Evolutionary conservation across 306 rosid genomes (phyloP).

Genomic region (Elaeagnus macrophylla): DNA sequence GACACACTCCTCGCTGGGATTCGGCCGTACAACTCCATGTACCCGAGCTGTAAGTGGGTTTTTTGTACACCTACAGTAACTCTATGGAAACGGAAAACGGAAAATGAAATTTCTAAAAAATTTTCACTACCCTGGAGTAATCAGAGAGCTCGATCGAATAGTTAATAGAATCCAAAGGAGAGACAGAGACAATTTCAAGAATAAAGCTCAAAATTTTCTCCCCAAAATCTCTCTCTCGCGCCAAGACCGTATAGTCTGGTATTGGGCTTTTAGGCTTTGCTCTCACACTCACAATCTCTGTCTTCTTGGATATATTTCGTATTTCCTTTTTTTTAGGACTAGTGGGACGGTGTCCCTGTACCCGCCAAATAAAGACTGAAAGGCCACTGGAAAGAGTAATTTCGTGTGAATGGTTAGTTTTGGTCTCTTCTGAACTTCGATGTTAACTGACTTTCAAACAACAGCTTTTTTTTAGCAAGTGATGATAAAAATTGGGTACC

Average conservation of each 20-base stretch:
- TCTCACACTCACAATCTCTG: background rate
- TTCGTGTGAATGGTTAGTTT: too few species aligned
- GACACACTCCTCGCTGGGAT: constrained; percentile 50
- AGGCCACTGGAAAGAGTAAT: too few species aligned
- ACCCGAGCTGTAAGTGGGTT: constrained; percentile 15
- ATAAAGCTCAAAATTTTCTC: background rate
- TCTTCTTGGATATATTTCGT: background rate
- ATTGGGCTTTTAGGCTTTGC: constrained; percentile 19
- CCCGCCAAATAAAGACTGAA: too few species aligned
- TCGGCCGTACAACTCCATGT: constrained; percentile 62
- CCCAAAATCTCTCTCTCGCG: constrained; percentile 5
- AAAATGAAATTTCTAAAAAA: constrained; percentile 3
- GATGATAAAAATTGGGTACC: too few species aligned
- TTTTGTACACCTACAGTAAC: background rate
- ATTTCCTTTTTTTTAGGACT: background rate
- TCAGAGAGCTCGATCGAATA: constrained; percentile 27
- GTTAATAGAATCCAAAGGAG: background rate
- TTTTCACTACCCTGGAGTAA: constrained; percentile 21
- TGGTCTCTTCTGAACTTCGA: too few species aligned
- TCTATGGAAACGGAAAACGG: background rate
- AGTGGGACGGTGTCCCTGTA: too few species aligned
- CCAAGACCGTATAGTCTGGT: constrained; percentile 35
- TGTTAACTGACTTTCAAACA: too few species aligned
- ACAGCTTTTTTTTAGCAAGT: too few species aligned
- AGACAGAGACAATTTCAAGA: constrained; percentile 21